Evolutionary conservation across 2,329 filamentous ascomycete species (phyloP).

Genomic region (Rhytidhysteron rufulum): DNA sequence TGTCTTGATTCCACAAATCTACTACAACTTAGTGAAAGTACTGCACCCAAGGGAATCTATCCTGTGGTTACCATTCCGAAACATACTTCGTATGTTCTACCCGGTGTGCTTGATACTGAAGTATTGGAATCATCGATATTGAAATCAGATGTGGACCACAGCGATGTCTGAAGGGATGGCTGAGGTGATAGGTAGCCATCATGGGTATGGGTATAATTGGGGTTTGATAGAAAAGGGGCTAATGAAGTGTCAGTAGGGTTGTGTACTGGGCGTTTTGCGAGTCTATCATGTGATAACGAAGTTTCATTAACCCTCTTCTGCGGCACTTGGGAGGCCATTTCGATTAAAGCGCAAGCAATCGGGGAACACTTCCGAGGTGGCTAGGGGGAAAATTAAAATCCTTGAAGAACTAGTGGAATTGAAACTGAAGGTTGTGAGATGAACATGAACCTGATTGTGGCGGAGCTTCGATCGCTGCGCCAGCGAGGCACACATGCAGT

Average conservation of each 20-base stretch:
- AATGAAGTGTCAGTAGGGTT: not conserved
- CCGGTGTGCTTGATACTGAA: conserved; percentile 1
- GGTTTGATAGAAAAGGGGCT: not conserved
- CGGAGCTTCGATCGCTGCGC: not conserved
- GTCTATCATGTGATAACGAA: not conserved
- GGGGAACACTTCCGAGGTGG: not conserved
- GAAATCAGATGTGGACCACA: not conserved
- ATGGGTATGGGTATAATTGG: not conserved
- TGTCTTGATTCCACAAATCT: conserved; percentile 3
- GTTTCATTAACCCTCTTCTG: not conserved
- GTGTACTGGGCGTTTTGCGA: not conserved
- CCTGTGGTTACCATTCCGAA: conserved; percentile 1
- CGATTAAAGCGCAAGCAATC: not conserved
- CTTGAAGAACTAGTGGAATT: not conserved
- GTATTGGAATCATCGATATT: not conserved
- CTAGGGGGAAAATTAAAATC: not conserved
- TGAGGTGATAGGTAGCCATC: conserved; percentile 2
- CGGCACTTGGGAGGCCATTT: not conserved
- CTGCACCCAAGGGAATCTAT: not conserved
- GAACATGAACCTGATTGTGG: not conserved
- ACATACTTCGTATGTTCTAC: conserved; percentile 1
- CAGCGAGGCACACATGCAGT: not conserved
- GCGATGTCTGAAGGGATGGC: not conserved
- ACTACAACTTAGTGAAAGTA: not conserved
- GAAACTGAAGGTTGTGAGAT: not conserved